Evolutionary conservation across 192 early-diverging fungal species (phyloP), one percentile per base, ranked within the genome.

Genomic region (Chytriomyces hyalinus): DNA sequence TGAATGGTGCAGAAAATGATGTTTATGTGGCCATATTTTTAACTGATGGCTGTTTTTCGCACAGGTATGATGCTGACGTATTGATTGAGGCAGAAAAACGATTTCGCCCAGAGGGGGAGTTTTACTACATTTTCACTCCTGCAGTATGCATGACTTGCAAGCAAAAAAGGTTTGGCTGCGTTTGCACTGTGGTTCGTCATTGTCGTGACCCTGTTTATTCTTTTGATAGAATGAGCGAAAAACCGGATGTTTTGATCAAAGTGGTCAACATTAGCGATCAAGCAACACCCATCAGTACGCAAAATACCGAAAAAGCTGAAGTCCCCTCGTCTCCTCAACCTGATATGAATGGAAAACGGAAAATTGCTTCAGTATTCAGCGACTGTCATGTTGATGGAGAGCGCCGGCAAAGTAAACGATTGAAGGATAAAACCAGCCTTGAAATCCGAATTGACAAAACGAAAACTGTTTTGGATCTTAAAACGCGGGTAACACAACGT

Each of bases 381-480:
- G 20, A 20, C 53, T 20, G 53, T 20, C 53, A 13, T 57, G 53
- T 57, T 57, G 13, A 57, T 57, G 15, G 53, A n/a, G 53, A 57
- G 13, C 53, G 53, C 13, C 7, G 71, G 45, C 71, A 73, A 47
- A 73, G 71, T 28, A n/a, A 45, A 9, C 71, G 71, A 22, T 48
- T 73, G 60, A 26, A 20, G 26, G 71, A 73, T 7, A 73, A 63
- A 45, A 73, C n/a, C 45, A 44, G 44, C 9, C 10, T 73, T 9
- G 71, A 73, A 45, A 62, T 73, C 45, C 26, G 47, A 45, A 9
- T 73, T 10, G 71, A 62, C 22, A 73, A 73, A 49, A 7, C 10
- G 8, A 73, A 73, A 45, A 73, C 59, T 60, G 60, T 73, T 10
- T 47, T 73, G 61, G 71, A 73, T 73, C 22, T 73, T 5, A 73